Conservation (phyloP, 441 rosid genomes). For the Jatropha multifida region DNA sequence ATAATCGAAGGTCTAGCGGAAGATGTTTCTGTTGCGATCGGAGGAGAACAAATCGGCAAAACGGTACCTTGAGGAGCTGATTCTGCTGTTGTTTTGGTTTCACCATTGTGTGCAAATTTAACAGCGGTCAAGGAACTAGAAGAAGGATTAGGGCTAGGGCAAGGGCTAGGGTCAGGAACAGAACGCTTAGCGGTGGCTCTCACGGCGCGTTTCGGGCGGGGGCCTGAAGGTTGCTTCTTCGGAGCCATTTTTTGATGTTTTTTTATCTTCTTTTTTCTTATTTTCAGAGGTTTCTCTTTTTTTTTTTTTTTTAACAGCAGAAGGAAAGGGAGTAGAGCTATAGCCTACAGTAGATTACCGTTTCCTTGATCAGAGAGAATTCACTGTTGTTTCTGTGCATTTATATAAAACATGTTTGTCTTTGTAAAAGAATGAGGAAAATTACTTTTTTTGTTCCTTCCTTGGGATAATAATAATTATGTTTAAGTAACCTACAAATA, state of each 20-base stretch:
- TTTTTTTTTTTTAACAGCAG: not conserved
- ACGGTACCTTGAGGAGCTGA: not conserved
- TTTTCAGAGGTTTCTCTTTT: not conserved
- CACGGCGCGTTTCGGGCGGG: constrained; percentile 14
- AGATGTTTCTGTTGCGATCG: not conserved
- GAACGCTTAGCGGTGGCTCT: constrained; percentile 14
- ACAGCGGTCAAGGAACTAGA: constrained; percentile 1
- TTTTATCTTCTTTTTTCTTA: not conserved
- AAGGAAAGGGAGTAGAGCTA: not conserved
- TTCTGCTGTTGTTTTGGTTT: not conserved
- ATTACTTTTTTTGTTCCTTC: no score
- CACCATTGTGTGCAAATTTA: not conserved
- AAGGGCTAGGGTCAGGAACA: not conserved
- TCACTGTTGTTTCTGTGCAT: not conserved
- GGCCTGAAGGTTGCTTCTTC: constrained; percentile 18
- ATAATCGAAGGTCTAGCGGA: not conserved
- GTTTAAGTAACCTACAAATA: no score
- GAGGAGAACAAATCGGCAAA: not conserved
- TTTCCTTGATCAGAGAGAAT: not conserved
- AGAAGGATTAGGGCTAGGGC: not conserved
- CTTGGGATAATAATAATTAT: no score
- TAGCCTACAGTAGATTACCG: not conserved
- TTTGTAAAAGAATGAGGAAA: no score
- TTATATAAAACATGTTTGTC: no score
- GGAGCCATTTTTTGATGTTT: constrained; percentile 5